phyloP scores from a whole-genome alignment of 2,329 filamentous ascomycete species.

The Talaromyces sp. region DNA sequence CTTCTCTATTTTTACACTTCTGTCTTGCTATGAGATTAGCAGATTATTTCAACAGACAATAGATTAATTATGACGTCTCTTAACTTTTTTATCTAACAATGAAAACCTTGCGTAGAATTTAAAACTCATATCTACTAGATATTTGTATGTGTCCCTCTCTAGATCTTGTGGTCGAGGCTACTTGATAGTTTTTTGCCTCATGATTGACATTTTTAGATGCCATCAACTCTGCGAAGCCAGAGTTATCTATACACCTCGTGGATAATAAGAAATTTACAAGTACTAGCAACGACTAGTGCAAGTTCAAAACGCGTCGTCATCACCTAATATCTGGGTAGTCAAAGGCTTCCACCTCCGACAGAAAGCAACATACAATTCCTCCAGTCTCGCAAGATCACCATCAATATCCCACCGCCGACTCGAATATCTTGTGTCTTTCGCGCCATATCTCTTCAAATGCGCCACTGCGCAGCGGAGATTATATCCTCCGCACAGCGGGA shows the following conservation, averaged over 20 bases:
- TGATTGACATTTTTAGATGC: too few relatives aligned
- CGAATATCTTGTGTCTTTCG: background rate
- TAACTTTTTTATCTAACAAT: background rate
- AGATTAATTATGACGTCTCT: background rate
- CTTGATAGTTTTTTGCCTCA: too few relatives aligned
- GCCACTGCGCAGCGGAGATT: background rate
- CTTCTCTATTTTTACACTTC: background rate
- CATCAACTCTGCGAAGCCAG: too few relatives aligned
- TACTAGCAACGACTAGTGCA: too few relatives aligned
- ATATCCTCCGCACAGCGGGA: background rate
- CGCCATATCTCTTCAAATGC: background rate
- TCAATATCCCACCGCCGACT: background rate
- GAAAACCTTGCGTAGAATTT: background rate
- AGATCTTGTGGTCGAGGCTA: too few relatives aligned
- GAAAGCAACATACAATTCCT: background rate
- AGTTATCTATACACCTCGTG: too few relatives aligned
- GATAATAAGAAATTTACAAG: too few relatives aligned
- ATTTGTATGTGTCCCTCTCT: background rate
- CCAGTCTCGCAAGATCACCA: background rate
- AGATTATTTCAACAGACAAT: background rate
- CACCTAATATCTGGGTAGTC: background rate
- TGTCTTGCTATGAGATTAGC: background rate
- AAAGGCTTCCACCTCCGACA: background rate
- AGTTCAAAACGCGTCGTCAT: too few relatives aligned
- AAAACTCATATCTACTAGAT: too few relatives aligned